Conservation (phyloP, 768 basidiomycete species). For the Crassisporium funariophilum region DNA sequence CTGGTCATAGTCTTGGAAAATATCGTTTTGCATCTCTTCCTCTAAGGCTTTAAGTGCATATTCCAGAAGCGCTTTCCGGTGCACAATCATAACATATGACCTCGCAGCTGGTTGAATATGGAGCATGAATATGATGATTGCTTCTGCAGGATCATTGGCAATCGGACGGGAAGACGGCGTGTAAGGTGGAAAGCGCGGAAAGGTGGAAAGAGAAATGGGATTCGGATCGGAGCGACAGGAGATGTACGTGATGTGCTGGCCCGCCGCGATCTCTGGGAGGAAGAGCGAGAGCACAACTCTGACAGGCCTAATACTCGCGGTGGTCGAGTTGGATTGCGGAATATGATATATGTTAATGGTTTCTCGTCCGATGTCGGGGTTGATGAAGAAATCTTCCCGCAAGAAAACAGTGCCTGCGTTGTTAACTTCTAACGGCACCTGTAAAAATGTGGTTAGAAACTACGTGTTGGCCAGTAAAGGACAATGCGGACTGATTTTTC, state of each 20-base stretch:
- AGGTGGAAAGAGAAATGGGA: slow-evolving; percentile 1
- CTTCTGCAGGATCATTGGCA: slow-evolving; percentile 13
- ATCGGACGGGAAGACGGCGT: slow-evolving; percentile 4
- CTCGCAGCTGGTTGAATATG: not conserved
- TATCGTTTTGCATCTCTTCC: no score
- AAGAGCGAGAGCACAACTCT: not conserved
- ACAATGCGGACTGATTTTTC: slow-evolving; percentile 9
- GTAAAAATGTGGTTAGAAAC: not conserved
- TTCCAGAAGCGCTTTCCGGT: slow-evolving; percentile 8
- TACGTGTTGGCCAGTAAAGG: not conserved
- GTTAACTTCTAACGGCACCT: slow-evolving; percentile 2
- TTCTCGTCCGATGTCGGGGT: slow-evolving; percentile 1
- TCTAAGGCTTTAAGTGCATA: no score
- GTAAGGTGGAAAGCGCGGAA: slow-evolving; percentile 14
- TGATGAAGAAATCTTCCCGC: slow-evolving; percentile 13
- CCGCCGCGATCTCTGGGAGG: slow-evolving; percentile 2
- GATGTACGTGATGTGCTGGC: slow-evolving; percentile 1
- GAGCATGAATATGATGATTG: slow-evolving; percentile 12
- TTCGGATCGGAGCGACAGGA: slow-evolving; percentile 13
- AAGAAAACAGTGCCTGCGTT: slow-evolving; percentile 17
- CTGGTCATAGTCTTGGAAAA: not conserved
- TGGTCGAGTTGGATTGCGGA: not conserved
- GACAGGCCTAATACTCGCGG: slow-evolving; percentile 4
- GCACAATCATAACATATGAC: slow-evolving; percentile 11
- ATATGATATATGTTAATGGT: slow-evolving; percentile 12